Base-by-base conservation (phyloP, 257 asterid species). In the Nemophila menziesii region DNA sequence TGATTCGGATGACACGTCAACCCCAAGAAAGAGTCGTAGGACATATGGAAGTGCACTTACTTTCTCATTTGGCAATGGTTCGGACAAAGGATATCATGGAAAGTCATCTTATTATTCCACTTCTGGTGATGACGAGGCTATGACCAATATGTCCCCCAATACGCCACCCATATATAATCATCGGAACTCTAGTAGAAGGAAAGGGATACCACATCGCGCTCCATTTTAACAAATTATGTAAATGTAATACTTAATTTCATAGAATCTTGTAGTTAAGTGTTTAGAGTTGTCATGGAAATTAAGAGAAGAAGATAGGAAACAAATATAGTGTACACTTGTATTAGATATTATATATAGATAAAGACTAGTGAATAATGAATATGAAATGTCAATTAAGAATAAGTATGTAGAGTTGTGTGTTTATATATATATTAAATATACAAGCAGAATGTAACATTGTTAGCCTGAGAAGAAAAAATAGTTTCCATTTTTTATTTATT, bases 151-250 rank as follows among this genome's bases (percentile, higher is more conserved):
- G 7, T 77, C 74, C 18, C 85, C 93, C 0, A 52, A 44, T 11
- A 80, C 89, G 33, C 87, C 89, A 5, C 93, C 89, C 1, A 26
- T 57, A 34, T 66, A 56, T 66, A 77, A 63, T 38, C 82, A 72
- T 9, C 26, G 61, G 36, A 76, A 76, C 40, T 75, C 92, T 1
- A 73, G 76, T 44, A 43, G 85, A 43, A 69, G 93, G 55, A 81
- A 81, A 46, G 90, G 93, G 36, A 40, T 72, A 16, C 93, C 93
- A 0, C 93, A 66, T 39, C 85, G 93, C 1, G 75, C 93, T 29
- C 93, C 93, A 0, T 77, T 80, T 33, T 80, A 49, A 70, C 11
- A 44, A 40, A 8, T 19, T 8, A 11, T 21, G 19, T 18, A 5
- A 18, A 40, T 18, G 15, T 4, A n/a, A 11, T 13, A 5, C 20